These are phyloP conservation scores for Nemania sp. DNA, from an alignment of 2,329 filamentous ascomycete genomes.

Conservation along the genomic window DNA sequence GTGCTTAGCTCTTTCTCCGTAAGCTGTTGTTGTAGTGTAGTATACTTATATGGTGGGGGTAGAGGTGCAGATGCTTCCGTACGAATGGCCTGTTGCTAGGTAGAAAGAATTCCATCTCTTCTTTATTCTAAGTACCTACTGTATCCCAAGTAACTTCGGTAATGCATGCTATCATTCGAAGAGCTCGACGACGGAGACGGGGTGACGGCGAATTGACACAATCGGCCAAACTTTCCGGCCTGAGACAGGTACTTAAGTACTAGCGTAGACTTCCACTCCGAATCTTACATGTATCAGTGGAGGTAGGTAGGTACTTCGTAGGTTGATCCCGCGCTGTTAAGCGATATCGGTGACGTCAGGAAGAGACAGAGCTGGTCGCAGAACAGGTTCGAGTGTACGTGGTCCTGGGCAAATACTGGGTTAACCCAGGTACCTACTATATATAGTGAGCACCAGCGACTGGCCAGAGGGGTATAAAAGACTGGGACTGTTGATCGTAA, in stretches of 20 bases:
- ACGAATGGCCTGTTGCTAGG: not conserved
- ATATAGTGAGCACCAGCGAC: constrained; percentile 1
- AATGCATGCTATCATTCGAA: too few species aligned
- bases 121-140: too few species aligned
- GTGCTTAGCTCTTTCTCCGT: too few species aligned
- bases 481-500: constrained; percentile 15
- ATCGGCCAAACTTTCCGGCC: not conserved
- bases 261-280: not conserved
- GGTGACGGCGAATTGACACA: constrained; percentile 18
- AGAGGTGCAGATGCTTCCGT: not conserved
- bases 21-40: constrained; percentile 1
- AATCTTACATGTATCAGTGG: not conserved
- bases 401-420: not conserved
- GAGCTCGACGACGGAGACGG: not conserved
- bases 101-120: too few species aligned
- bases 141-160: too few species aligned
- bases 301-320: too few species aligned
- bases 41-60: not conserved
- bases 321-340: not conserved
- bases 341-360: constrained; percentile 22
- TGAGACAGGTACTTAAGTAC: too few species aligned
- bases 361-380: constrained; percentile 18
- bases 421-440: too few species aligned
- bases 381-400: constrained; percentile 14
- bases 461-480: not conserved